Percentiles rank a stretch among this genome's conserved stretches.
Conservation (phyloP, 169 alveolate genomes). For the Plasmodium cynomolgi region DNA sequence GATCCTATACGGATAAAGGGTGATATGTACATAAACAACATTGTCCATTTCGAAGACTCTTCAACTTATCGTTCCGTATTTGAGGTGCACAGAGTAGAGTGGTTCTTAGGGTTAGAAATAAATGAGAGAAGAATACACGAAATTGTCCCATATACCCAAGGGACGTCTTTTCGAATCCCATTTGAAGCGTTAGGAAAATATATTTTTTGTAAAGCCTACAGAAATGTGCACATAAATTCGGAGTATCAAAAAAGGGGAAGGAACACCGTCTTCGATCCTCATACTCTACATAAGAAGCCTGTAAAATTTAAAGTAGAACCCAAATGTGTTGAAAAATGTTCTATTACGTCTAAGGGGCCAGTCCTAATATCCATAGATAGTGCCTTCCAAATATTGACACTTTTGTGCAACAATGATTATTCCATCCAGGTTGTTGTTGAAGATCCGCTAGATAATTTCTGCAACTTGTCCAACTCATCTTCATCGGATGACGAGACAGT, state of each 20-base stretch:
- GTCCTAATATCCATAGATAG: constrained; percentile 47
- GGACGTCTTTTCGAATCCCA: constrained; percentile 48
- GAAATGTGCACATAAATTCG: constrained; percentile 28
- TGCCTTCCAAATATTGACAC: constrained; percentile 25
- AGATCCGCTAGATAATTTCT: constrained; percentile 46
- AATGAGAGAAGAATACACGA: constrained; percentile 42
- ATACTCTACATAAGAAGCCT: constrained; percentile 36
- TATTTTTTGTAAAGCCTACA: constrained; percentile 75
- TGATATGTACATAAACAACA: constrained; percentile 31
- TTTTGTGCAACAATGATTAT: constrained; percentile 26
- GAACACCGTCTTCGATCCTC: constrained; percentile 62
- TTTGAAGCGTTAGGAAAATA: constrained; percentile 71
- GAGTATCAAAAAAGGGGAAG: constrained; percentile 1
- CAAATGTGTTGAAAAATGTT: constrained; percentile 39
- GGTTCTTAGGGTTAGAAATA: constrained; percentile 71
- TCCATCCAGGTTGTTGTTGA: constrained; percentile 10
- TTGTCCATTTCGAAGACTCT: constrained; percentile 33
- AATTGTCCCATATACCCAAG: constrained; percentile 28
- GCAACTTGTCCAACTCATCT: neutral
- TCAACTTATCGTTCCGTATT: constrained; percentile 36
- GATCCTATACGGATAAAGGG: constrained; percentile 60
- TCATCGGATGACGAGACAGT: neutral
- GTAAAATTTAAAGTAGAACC: constrained; percentile 24
- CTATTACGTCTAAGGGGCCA: constrained; percentile 48
- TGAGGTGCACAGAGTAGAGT: constrained; percentile 45